Conservation (phyloP, 257 asterid species). For the Solanum stenotomum region DNA sequence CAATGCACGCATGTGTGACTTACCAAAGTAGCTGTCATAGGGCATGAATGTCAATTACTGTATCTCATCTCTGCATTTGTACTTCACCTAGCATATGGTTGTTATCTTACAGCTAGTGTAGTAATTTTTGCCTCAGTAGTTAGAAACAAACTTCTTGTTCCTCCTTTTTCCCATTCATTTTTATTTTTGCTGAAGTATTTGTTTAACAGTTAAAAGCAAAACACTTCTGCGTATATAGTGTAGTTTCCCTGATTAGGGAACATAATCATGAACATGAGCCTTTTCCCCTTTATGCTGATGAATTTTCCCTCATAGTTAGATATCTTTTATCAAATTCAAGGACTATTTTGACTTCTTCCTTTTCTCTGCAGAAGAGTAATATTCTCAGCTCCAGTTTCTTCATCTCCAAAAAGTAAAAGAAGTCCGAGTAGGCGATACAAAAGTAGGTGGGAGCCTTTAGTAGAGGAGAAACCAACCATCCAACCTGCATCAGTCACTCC, state of each 20-base stretch:
- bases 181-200: background rate
- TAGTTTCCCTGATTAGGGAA: background rate
- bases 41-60: background rate
- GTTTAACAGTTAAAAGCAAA: background rate
- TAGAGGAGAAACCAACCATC: conserved; percentile 52
- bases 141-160: background rate
- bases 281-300: background rate
- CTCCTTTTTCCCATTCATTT: background rate
- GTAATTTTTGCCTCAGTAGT: background rate
- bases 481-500: conserved; percentile 32
- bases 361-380: conserved; percentile 35
- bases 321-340: background rate
- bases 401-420: conserved; percentile 44
- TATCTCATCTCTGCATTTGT: background rate
- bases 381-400: conserved; percentile 33
- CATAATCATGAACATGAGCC: background rate
- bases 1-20: background rate
- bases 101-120: background rate
- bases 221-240: background rate
- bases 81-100: background rate
- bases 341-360: conserved; percentile 1
- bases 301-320: background rate
- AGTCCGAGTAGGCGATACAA: conserved; percentile 82
- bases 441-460: conserved; percentile 97
- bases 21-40: background rate